Percentiles rank a stretch among this genome's conserved stretches.
phyloP scores from a whole-genome alignment of 495 filamentous ascomycete genomes.

The Neurospora tetraspora region DNA sequence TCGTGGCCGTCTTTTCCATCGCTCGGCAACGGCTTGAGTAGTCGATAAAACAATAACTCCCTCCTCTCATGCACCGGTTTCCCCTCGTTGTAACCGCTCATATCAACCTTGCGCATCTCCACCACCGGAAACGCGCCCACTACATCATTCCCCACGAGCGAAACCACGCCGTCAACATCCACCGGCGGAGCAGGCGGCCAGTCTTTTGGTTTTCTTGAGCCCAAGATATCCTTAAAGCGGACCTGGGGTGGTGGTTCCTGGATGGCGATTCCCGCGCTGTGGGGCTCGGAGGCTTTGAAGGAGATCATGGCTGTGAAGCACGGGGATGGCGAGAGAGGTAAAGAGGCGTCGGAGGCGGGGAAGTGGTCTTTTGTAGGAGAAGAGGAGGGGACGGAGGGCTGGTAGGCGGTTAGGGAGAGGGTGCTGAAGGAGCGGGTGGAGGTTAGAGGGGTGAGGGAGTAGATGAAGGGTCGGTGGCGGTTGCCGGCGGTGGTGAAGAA shows the following conservation, averaged over 20 bases:
- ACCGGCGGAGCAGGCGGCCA: constrained; percentile 34
- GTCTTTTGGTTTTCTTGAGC: constrained; percentile 16
- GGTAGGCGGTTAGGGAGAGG: constrained; percentile 46
- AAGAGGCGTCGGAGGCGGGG: constrained; percentile 23
- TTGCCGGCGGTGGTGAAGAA: constrained; percentile 52
- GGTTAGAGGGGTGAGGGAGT: constrained; percentile 43
- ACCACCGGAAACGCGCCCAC: constrained; percentile 45
- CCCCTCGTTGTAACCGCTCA: constrained; percentile 42
- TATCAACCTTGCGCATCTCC: constrained; percentile 54
- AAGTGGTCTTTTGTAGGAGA: constrained; percentile 22
- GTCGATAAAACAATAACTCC: constrained; percentile 49
- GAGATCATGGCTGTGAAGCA: constrained; percentile 53
- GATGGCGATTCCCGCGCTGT: constrained; percentile 19
- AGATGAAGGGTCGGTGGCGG: constrained; percentile 48
- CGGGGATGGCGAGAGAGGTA: constrained; percentile 30
- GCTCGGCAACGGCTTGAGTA: constrained; percentile 38
- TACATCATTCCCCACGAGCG: constrained; percentile 14
- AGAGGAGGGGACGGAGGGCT: constrained; percentile 29
- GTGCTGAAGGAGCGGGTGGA: constrained; percentile 49
- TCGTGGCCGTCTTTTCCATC: too few species aligned
- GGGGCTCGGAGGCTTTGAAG: constrained; percentile 41
- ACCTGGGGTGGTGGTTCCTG: constrained; percentile 28
- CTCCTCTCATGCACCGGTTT: constrained; percentile 45
- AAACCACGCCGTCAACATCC: constrained; percentile 26
- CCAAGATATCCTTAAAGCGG: constrained; percentile 28